Base-by-base conservation (phyloP, 148 eudicot genomes). In the Diospyros lotus region DNA sequence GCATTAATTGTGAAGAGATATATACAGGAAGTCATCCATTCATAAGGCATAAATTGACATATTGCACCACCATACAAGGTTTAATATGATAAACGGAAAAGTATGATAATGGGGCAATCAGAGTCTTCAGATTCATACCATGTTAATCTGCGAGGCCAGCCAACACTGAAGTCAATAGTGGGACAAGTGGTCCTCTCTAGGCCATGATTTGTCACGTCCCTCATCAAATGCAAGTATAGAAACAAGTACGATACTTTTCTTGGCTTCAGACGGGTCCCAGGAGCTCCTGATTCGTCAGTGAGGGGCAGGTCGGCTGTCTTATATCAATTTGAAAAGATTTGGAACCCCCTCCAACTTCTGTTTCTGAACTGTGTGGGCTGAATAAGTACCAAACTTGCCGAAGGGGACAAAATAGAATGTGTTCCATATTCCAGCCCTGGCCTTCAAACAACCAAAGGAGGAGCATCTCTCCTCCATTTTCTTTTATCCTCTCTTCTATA, bases 311-410 rank as follows among this genome's bases (percentile, higher is more conserved):
- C 79, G 48, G 79, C 77, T 81, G 66, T 76, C 71, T 64, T 66
- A 56, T 78, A 39, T 83, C 81, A 82, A 77, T 85, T 80, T 77
- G 58, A 78, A 79, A 82, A 82, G 70, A 70, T 64, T 72, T 72
- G 75, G 70, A 0, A 53, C 64, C 72, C 74, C 68, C 77, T 78
- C 79, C 71, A 66, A 1, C 42, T 68, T 75, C 72, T 78, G 72
- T 72, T 74, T 78, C 71, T 77, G 71, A 79, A 53, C 77, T 79
- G 69, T 64, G 69, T 78, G 70, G 78, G 87, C 77, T 85, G 92
- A 92, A 90, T 84, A 87, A 86, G 89, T 90, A 82, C 94, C 93
- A 88, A 87, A 88, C 87, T 87, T 89, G 86, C 74, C 53, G 80
- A 87, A 89, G 84, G 91, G 84, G 90, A 86, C 87, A 78, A 77